Percentiles rank a stretch among this genome's conserved stretches.
phyloP scores from a whole-genome alignment of 1,284 basidiomycete genomes.

The Acaromyces ingoldii region DNA sequence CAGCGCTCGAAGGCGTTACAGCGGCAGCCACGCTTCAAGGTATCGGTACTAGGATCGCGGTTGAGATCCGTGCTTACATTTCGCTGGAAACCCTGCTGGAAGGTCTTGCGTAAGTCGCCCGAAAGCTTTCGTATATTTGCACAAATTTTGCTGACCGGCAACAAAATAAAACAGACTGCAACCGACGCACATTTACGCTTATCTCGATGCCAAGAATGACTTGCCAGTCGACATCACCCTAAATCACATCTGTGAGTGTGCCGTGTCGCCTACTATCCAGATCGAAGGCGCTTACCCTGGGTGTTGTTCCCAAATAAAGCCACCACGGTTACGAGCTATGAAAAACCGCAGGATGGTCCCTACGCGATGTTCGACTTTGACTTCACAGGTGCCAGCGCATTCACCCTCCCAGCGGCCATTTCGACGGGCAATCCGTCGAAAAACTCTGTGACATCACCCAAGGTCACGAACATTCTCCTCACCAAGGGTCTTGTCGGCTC shows the following conservation, averaged over 20 bases:
- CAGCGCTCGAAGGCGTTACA: slow-evolving; percentile 61
- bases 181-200: not conserved
- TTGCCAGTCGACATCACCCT: not conserved
- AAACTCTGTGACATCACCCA: not conserved
- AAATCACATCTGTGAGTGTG: not conserved
- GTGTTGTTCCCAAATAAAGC: too few relatives aligned
- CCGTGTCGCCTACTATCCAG: too few relatives aligned
- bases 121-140: not conserved
- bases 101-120: slow-evolving; percentile 7
- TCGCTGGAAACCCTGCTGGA: not conserved
- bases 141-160: not conserved
- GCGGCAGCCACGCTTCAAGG: slow-evolving; percentile 58
- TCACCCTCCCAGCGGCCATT: not conserved
- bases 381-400: not conserved
- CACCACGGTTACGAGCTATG: not conserved
- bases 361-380: not conserved
- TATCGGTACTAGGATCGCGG: slow-evolving; percentile 43
- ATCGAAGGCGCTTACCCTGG: too few relatives aligned
- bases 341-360: not conserved
- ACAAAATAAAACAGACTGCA: not conserved
- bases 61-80: slow-evolving; percentile 19
- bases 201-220: slow-evolving; percentile 1
- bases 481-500: slow-evolving; percentile 1
- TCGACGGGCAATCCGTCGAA: not conserved
- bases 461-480: slow-evolving; percentile 2